Evolutionary conservation across 2,329 filamentous ascomycete species (phyloP).

Genomic region (Westerdykella aurantiaca): DNA sequence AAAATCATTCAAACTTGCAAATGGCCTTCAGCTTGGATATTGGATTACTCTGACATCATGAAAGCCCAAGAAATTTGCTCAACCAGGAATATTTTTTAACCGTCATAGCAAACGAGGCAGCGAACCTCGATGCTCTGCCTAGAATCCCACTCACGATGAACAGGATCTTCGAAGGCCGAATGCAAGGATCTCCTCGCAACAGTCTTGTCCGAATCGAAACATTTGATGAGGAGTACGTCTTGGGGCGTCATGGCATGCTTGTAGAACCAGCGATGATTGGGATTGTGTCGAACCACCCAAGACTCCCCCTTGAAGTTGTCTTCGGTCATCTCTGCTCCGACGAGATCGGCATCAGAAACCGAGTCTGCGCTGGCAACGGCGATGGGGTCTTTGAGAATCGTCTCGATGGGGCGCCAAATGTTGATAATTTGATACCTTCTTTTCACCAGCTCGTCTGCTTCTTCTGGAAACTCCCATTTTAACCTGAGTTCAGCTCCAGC

Average conservation of each 20-base stretch:
- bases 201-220: constrained; percentile 16
- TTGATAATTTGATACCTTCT: constrained; percentile 27
- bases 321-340: constrained; percentile 18
- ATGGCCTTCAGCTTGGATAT: constrained; percentile 1
- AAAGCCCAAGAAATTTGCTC: constrained; percentile 3
- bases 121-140: constrained; percentile 24
- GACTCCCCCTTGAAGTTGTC: constrained; percentile 15
- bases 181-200: constrained; percentile 19
- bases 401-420: constrained; percentile 24
- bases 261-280: constrained; percentile 18
- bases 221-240: constrained; percentile 24
- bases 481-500: constrained; percentile 15
- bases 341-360: constrained; percentile 20
- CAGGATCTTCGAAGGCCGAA: constrained; percentile 19
- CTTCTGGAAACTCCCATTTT: constrained; percentile 13
- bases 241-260: constrained; percentile 15
- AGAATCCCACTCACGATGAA: constrained; percentile 8
- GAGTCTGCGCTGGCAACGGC: constrained; percentile 19
- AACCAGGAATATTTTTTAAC: constrained; percentile 3
- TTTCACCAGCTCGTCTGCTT: constrained; percentile 18
- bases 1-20: background rate
- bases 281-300: constrained; percentile 18
- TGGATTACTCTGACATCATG: constrained; percentile 2
- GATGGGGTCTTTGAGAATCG: constrained; percentile 23
- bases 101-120: constrained; percentile 17